These are phyloP conservation scores for Hygrophorus pudorinus DNA, from an alignment of 768 basidiomycete species.

Conservation along the genomic window DNA sequence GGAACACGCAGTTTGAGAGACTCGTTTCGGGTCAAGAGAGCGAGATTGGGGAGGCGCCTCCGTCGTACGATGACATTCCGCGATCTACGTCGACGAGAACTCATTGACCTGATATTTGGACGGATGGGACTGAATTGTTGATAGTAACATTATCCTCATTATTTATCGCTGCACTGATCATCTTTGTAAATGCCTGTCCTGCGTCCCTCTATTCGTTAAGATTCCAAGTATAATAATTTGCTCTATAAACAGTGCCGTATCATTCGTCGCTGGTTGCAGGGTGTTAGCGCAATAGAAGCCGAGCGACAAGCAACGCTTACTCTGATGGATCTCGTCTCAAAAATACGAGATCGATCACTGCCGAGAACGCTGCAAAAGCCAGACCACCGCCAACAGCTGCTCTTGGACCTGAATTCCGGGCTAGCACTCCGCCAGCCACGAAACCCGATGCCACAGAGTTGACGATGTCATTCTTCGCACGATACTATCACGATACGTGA, in stretches of 20 bases:
- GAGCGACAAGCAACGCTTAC: conserved; percentile 30
- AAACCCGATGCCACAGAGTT: conserved; percentile 88
- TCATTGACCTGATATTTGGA: not conserved
- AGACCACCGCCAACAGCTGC: conserved; percentile 82
- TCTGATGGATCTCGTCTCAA: conserved; percentile 72
- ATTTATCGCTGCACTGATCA: too few species aligned
- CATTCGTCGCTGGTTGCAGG: too few species aligned
- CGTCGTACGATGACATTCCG: conserved; percentile 43
- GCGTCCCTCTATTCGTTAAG: too few species aligned
- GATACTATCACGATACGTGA: conserved; percentile 50
- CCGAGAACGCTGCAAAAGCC: conserved; percentile 90
- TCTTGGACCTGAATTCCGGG: conserved; percentile 78
- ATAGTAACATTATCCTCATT: too few species aligned
- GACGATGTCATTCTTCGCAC: conserved; percentile 90
- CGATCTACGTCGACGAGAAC: not conserved
- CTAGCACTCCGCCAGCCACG: conserved; percentile 80
- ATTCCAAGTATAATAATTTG: too few species aligned
- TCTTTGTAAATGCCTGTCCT: too few species aligned
- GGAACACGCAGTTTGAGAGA: conserved; percentile 57
- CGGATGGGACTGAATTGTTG: too few species aligned
- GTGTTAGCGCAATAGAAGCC: not conserved
- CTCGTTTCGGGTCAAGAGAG: conserved; percentile 77
- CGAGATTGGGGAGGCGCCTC: conserved; percentile 76
- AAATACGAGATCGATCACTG: conserved; percentile 74
- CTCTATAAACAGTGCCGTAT: too few species aligned